Base-by-base conservation (phyloP, 192 early-diverging fungal species). In the Rhizophagus sp. region DNA sequence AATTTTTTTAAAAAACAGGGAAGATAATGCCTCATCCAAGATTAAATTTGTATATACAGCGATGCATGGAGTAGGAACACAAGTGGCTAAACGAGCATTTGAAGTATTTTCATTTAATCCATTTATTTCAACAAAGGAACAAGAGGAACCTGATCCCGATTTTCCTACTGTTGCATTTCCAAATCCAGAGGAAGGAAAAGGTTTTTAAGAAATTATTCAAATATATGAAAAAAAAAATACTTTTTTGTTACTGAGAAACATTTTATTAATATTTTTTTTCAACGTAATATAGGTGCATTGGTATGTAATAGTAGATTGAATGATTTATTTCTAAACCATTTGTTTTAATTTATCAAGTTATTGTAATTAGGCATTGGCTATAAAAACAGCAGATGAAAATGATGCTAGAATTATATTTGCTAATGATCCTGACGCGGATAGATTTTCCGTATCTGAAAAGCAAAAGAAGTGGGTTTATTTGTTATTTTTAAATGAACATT, bases 381-480 rank as follows among this genome's bases (percentile, higher is more conserved):
- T 93, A 73, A 82, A 87, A 22, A 83, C 89, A 62, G 95, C 95
- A 2, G 88, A 93, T 61, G 77, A 79, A 27, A 78, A 82, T 61
- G 87, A 87, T 41, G 81, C 87, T 24, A 78, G 73, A 13, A 81
- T 97, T 22, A 93, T 98, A 10, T 83, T 98, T 49, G 96, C 96
- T 19, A 98, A 98, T 83, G 97, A 98, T 81, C 97, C 97, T 1
- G 97, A 98, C 83, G 95, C 95, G 22, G 97, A 98, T 84, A 90
- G 97, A 44, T 90, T 98, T 75, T 94, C 96, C 1, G 90, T 93
- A n/a, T 95, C 96, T 13, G 95, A 96, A 87, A 90, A 89, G 82
- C 90, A 91, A 83, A 64, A 84, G 11, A 84, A 86, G 73, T 75
- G 71, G 39, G 41, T 33, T 57, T 30, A 19, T 57, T 47, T 34